phyloP scores from a whole-genome alignment of 2,329 filamentous ascomycete species.

The Colletotrichum destructivum region DNA sequence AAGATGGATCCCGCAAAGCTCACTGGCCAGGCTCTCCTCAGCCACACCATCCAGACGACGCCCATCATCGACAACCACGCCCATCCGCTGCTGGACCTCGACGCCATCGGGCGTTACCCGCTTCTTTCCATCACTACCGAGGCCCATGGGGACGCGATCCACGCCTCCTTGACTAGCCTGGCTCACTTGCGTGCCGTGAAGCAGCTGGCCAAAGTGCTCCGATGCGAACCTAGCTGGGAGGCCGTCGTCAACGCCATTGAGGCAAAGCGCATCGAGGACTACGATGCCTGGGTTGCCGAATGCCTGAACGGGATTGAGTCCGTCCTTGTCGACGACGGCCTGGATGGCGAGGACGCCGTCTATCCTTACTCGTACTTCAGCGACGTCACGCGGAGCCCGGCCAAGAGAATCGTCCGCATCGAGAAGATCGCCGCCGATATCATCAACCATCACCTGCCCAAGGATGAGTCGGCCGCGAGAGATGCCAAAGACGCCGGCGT shows the following conservation, averaged over 20 bases:
- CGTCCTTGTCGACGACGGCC: slow-evolving; percentile 84
- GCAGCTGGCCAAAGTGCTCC: slow-evolving; percentile 77
- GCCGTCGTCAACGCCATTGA: slow-evolving; percentile 62
- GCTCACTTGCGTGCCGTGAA: slow-evolving; percentile 79
- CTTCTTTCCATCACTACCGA: slow-evolving; percentile 78
- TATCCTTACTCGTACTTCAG: slow-evolving; percentile 77
- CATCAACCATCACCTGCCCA: slow-evolving; percentile 62
- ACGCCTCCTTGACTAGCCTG: slow-evolving; percentile 73
- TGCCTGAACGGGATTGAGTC: slow-evolving; percentile 82
- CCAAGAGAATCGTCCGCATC: slow-evolving; percentile 83
- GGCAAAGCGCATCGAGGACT: slow-evolving; percentile 59
- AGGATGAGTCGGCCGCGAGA: slow-evolving; percentile 44
- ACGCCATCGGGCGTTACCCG: slow-evolving; percentile 62
- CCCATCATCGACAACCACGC: slow-evolving; percentile 83
- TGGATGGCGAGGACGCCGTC: slow-evolving; percentile 66
- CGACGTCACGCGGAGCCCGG: slow-evolving; percentile 73
- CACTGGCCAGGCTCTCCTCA: slow-evolving; percentile 46
- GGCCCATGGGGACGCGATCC: slow-evolving; percentile 77
- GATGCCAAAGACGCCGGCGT: slow-evolving; percentile 46
- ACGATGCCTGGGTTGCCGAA: slow-evolving; percentile 70
- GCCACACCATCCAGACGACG: slow-evolving; percentile 63
- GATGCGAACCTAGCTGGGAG: slow-evolving; percentile 75
- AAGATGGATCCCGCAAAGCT: slow-evolving; percentile 42
- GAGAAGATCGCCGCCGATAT: slow-evolving; percentile 79
- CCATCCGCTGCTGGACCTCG: slow-evolving; percentile 75